Conservation (phyloP, 2,329 filamentous ascomycete species). For the Hirsutella thompsonii region DNA sequence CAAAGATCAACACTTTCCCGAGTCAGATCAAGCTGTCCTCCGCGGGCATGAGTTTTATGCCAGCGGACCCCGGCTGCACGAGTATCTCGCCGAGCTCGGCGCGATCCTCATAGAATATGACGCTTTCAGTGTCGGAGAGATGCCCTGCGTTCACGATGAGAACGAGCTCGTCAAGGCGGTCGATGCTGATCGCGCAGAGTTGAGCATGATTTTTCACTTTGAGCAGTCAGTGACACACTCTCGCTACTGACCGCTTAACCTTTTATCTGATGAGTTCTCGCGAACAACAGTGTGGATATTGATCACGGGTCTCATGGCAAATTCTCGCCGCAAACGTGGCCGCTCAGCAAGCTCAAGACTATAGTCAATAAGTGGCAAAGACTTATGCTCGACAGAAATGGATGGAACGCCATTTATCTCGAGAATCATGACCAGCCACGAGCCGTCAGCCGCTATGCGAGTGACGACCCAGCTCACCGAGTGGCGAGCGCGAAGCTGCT, state of each 20-base stretch:
- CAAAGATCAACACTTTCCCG: slow-evolving; percentile 44
- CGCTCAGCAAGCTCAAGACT: slow-evolving; percentile 35
- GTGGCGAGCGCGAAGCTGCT: slow-evolving; percentile 44
- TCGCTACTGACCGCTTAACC: no score
- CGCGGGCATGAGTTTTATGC: slow-evolving; percentile 32
- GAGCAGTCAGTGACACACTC: slow-evolving; percentile 46
- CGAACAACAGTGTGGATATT: slow-evolving; percentile 28
- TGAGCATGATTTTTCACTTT: slow-evolving; percentile 66
- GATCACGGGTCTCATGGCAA: slow-evolving; percentile 32
- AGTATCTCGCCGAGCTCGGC: slow-evolving; percentile 32
- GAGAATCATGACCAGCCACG: slow-evolving; percentile 56
- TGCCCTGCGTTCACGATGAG: slow-evolving; percentile 30
- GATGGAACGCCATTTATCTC: slow-evolving; percentile 53
- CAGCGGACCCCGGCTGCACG: slow-evolving; percentile 36
- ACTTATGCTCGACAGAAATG: slow-evolving; percentile 44
- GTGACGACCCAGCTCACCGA: slow-evolving; percentile 35
- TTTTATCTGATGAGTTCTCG: not conserved
- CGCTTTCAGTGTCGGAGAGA: slow-evolving; percentile 39
- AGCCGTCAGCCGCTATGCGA: slow-evolving; percentile 41
- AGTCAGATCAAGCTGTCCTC: slow-evolving; percentile 24
- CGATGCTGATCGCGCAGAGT: slow-evolving; percentile 39
- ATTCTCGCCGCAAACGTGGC: slow-evolving; percentile 28
- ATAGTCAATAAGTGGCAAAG: slow-evolving; percentile 45
- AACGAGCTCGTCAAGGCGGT: slow-evolving; percentile 34
- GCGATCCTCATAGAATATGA: slow-evolving; percentile 30